These are phyloP conservation scores for Chaetoceros muelleri DNA, from an alignment of 108 stramenopile genomes.

Conservation along the genomic window DNA sequence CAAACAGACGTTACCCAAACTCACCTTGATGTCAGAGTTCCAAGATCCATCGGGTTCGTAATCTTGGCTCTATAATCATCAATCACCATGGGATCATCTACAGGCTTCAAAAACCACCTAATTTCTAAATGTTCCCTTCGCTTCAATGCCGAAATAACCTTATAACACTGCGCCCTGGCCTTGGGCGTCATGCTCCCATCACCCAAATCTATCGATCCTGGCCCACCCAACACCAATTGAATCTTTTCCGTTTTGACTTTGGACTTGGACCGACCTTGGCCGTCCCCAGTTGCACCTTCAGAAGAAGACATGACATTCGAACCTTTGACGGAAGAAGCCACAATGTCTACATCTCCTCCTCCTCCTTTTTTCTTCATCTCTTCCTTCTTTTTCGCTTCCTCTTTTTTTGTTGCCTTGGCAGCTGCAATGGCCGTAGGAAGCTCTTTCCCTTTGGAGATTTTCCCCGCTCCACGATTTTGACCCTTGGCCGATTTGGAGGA, in stretches of 20 bases:
- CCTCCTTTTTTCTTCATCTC: neutral
- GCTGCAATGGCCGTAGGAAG: conserved; percentile 16
- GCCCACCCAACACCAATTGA: neutral
- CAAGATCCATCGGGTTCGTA: conserved; percentile 61
- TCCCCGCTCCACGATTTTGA: too few relatives aligned
- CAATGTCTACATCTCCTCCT: too few relatives aligned
- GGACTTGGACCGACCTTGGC: too few relatives aligned
- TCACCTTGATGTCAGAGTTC: conserved; percentile 53
- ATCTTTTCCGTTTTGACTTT: too few relatives aligned
- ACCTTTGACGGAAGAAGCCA: too few relatives aligned
- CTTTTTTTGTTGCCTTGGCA: conserved; percentile 5
- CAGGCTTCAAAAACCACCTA: conserved; percentile 57
- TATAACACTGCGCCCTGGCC: conserved; percentile 50
- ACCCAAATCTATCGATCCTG: neutral
- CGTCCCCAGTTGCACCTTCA: too few relatives aligned
- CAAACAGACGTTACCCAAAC: neutral
- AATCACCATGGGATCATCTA: conserved; percentile 55
- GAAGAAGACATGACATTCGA: too few relatives aligned
- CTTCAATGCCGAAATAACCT: conserved; percentile 51
- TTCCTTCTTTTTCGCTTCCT: neutral
- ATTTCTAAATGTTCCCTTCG: conserved; percentile 39
- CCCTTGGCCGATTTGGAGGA: too few relatives aligned
- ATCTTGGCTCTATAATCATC: conserved; percentile 74
- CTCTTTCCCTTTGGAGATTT: conserved; percentile 23
- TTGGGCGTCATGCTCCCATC: conserved; percentile 36